phyloP scores from a whole-genome alignment of 2,329 filamentous ascomycete genomes.

The Sordariomycetes sp. region DNA sequence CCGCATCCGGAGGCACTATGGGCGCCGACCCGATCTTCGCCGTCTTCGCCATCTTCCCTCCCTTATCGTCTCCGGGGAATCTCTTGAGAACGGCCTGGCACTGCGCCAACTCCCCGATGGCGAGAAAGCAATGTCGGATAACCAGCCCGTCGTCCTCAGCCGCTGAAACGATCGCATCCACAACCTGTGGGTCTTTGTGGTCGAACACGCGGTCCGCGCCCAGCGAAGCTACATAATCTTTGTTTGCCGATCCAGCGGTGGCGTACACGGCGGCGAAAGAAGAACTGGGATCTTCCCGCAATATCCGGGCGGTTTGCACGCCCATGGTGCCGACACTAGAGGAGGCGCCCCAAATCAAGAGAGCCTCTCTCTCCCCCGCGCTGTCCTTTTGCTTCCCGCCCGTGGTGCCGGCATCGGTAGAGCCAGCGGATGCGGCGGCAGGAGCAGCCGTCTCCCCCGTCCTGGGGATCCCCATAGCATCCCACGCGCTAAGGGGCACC shows the following conservation, averaged over 20 bases:
- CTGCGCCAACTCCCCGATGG: constrained; percentile 19
- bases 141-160: constrained; percentile 22
- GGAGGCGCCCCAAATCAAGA: constrained; percentile 32
- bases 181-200: constrained; percentile 20
- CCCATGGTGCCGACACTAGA: constrained; percentile 33
- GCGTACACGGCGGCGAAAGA: constrained; percentile 28
- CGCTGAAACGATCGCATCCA: constrained; percentile 20
- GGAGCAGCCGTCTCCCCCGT: constrained; percentile 8
- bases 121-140: constrained; percentile 29
- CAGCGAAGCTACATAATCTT: constrained; percentile 19
- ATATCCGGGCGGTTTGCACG: constrained; percentile 24
- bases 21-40: constrained; percentile 27
- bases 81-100: constrained; percentile 26
- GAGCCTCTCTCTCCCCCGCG: constrained; percentile 15
- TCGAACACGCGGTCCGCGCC: constrained; percentile 29
- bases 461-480: constrained; percentile 21
- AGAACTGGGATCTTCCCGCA: constrained; percentile 20
- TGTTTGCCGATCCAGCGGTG: constrained; percentile 22
- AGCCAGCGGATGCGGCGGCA: not conserved
- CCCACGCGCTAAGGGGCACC: constrained; percentile 26
- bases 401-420: no score
- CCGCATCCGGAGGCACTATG: constrained; percentile 16
- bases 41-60: not conserved
- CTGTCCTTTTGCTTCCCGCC: not conserved
- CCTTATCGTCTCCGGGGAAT: constrained; percentile 12